A percentile compares a stretch with the other conserved stretches of the same genome.
Conservation (phyloP, 164 flowering plant genomes). For the Protea cynaroides region DNA sequence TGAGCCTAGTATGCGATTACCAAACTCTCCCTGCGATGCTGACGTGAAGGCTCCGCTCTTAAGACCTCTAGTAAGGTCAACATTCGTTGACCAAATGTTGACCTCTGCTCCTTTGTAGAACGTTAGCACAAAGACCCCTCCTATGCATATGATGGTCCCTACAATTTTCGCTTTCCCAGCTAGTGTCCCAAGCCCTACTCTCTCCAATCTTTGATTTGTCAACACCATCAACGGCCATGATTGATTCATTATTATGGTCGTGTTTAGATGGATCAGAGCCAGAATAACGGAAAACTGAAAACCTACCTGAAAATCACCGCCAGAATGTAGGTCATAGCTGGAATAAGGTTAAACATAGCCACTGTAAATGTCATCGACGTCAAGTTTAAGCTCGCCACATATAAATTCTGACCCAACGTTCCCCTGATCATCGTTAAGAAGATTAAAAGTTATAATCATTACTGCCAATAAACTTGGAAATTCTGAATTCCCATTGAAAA, state of each 20-base stretch:
- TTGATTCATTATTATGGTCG: neutral
- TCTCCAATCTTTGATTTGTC: constrained; percentile 33
- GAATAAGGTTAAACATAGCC: constrained; percentile 54
- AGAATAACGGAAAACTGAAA: neutral
- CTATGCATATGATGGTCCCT: constrained; percentile 51
- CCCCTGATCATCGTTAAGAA: constrained; percentile 29
- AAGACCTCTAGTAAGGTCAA: constrained; percentile 22
- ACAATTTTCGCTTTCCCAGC: constrained; percentile 47
- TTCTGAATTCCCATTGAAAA: too few species aligned
- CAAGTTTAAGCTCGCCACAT: constrained; percentile 31
- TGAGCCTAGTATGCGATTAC: constrained; percentile 27
- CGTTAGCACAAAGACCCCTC: constrained; percentile 70
- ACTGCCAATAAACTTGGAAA: too few species aligned
- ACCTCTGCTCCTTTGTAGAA: constrained; percentile 55
- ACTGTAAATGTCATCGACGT: constrained; percentile 59
- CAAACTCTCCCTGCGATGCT: constrained; percentile 7
- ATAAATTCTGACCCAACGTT: constrained; percentile 41
- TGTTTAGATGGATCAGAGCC: neutral
- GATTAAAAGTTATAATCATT: too few species aligned
- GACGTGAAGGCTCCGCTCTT: neutral
- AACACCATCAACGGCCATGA: too few species aligned
- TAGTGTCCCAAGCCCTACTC: constrained; percentile 18
- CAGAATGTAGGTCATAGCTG: constrained; percentile 56
- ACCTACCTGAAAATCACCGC: constrained; percentile 39
- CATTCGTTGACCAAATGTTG: constrained; percentile 30